A percentile compares a stretch with the other conserved stretches of the same genome.
These are phyloP conservation scores for Thalassiosira mediterranea DNA, from an alignment of 352 stramenopile genomes.

Conservation along the genomic window DNA sequence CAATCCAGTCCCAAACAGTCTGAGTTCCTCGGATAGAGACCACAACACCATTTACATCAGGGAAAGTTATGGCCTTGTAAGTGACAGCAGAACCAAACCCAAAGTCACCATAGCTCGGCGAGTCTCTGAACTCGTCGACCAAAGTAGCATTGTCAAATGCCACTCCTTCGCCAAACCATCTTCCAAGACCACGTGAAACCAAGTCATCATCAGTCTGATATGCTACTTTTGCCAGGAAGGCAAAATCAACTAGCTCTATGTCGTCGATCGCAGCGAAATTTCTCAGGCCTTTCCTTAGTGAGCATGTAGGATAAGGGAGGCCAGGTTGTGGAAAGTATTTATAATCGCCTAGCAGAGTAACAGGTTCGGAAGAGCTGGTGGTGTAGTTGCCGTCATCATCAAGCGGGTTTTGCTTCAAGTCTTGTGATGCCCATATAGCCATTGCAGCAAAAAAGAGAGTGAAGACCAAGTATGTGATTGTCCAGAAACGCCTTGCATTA, in stretches of 20 bases:
- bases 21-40: slow-evolving; percentile 69
- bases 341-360: slow-evolving; percentile 37
- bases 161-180: slow-evolving; percentile 65
- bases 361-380: slow-evolving; percentile 16
- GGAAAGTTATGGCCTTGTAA: slow-evolving; percentile 76
- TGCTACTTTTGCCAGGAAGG: slow-evolving; percentile 62
- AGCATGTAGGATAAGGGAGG: slow-evolving; percentile 77
- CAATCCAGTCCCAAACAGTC: slow-evolving; percentile 65
- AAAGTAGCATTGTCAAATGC: slow-evolving; percentile 48
- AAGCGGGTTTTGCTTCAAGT: too few species aligned
- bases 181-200: slow-evolving; percentile 37
- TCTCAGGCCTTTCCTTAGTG: slow-evolving; percentile 36
- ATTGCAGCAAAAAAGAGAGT: slow-evolving; percentile 52
- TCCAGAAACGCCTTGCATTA: slow-evolving; percentile 42
- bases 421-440: too few species aligned
- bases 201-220: slow-evolving; percentile 45
- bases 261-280: neutral
- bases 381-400: slow-evolving; percentile 12
- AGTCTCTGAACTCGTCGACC: slow-evolving; percentile 45
- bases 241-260: slow-evolving; percentile 55
- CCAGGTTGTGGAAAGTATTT: slow-evolving; percentile 42
- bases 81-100: slow-evolving; percentile 39
- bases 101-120: slow-evolving; percentile 9
- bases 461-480: slow-evolving; percentile 19
- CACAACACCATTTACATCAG: slow-evolving; percentile 14